Evolutionary conservation across 1,284 basidiomycete species (phyloP).

Genomic region (Ganoderma resinaceum): DNA sequence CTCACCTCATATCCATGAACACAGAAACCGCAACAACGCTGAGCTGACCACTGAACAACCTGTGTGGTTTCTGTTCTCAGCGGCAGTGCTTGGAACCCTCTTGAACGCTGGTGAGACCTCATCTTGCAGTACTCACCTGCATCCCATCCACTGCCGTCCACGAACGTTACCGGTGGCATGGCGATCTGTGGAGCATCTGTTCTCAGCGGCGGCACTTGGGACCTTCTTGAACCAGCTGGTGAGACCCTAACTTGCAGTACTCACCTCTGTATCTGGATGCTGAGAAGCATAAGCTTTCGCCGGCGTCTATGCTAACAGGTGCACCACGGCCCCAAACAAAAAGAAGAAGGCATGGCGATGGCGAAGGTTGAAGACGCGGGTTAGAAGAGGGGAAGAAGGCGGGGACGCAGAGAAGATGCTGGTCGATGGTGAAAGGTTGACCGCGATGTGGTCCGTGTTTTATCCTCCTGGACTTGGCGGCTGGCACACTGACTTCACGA

Average conservation of each 20-base stretch:
- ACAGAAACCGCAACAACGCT: not conserved
- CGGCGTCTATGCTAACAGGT: not conserved
- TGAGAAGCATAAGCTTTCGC: too few relatives aligned
- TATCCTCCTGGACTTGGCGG: not conserved
- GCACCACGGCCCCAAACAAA: not conserved
- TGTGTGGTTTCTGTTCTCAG: not conserved
- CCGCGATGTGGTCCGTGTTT: not conserved
- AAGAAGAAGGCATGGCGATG: not conserved
- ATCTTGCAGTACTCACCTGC: not conserved
- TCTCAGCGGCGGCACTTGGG: not conserved
- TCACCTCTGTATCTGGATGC: not conserved
- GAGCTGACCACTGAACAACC: not conserved
- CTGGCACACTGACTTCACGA: not conserved
- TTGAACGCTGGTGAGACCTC: conserved; percentile 1
- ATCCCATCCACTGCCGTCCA: not conserved
- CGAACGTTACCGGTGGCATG: not conserved
- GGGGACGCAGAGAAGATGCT: not conserved
- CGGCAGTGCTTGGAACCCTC: not conserved
- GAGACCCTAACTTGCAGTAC: conserved; percentile 2
- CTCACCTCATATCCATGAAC: not conserved
- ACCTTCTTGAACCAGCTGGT: not conserved
- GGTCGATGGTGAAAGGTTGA: not conserved
- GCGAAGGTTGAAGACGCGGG: not conserved
- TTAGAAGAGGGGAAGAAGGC: not conserved
- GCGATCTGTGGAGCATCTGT: not conserved